phyloP scores from a whole-genome alignment of 2,329 filamentous ascomycete genomes.

The Fusarium poae region DNA sequence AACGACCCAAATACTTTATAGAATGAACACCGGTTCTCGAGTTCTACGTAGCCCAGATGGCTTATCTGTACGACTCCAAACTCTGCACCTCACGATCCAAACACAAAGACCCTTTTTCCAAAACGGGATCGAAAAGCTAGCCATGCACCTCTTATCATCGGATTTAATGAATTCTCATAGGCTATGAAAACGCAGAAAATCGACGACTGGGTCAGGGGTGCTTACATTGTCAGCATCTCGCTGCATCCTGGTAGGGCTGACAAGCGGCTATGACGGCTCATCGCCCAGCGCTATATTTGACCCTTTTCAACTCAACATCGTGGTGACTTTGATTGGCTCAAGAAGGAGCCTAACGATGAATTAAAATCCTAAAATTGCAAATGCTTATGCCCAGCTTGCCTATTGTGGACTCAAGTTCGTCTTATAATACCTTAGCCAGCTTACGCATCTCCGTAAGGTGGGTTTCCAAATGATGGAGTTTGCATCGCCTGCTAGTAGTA shows the following conservation, averaged over 20 bases:
- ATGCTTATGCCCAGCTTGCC: background rate
- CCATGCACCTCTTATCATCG: background rate
- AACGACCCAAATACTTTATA: background rate
- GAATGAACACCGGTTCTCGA: background rate
- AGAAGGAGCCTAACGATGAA: background rate
- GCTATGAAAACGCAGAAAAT: background rate
- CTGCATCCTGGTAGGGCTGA: conserved; percentile 19
- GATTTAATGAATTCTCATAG: background rate
- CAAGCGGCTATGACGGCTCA: background rate
- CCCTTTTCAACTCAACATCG: background rate
- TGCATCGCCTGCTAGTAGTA: background rate
- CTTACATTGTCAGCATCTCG: conserved; percentile 3
- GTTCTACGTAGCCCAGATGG: background rate
- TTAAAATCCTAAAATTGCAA: too few species aligned
- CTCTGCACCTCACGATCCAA: background rate
- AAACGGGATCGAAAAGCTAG: background rate
- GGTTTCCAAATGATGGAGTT: background rate
- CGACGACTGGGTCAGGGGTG: background rate
- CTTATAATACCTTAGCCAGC: conserved; percentile 19
- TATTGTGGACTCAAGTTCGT: conserved; percentile 1
- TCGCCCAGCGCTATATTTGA: background rate
- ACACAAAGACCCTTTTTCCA: background rate
- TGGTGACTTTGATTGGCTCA: conserved; percentile 1
- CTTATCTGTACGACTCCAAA: background rate
- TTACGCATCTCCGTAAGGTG: background rate